Evolutionary conservation across 1,284 basidiomycete species (phyloP).

Genomic region (Apiotrichum montevideense): DNA sequence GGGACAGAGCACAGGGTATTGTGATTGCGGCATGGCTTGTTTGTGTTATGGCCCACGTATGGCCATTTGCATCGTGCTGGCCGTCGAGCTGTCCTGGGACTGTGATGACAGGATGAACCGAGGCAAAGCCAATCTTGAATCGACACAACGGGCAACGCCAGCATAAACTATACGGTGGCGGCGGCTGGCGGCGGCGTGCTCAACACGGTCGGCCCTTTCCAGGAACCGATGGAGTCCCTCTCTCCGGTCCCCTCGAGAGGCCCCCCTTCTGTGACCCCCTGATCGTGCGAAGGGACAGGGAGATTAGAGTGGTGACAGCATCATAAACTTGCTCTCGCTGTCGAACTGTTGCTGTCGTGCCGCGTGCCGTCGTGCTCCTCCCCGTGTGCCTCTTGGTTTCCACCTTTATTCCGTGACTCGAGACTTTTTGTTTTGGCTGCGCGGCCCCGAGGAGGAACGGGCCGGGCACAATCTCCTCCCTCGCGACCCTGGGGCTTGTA

Average conservation of each 20-base stretch:
- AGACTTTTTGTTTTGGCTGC: too few species aligned
- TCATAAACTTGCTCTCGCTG: background rate
- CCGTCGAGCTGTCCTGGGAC: background rate
- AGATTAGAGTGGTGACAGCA: background rate
- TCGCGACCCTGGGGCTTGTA: too few species aligned
- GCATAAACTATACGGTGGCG: too few species aligned
- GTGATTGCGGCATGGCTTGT: constrained; percentile 4
- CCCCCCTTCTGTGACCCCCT: background rate
- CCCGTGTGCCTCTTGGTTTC: too few species aligned
- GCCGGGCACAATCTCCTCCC: too few species aligned
- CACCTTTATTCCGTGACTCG: too few species aligned
- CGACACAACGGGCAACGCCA: too few species aligned
- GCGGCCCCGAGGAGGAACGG: too few species aligned
- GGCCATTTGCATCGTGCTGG: background rate
- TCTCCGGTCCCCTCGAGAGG: background rate
- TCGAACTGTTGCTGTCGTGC: background rate
- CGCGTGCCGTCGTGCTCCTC: too few species aligned
- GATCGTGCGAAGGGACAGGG: too few species aligned
- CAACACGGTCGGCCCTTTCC: too few species aligned
- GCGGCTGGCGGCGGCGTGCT: too few species aligned
- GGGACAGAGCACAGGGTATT: background rate
- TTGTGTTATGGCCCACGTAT: background rate
- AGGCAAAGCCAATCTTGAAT: background rate
- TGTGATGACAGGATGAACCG: background rate
- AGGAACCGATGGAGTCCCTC: background rate